Conservation (phyloP, 768 basidiomycete genomes). For the Trametes sanguinea region DNA sequence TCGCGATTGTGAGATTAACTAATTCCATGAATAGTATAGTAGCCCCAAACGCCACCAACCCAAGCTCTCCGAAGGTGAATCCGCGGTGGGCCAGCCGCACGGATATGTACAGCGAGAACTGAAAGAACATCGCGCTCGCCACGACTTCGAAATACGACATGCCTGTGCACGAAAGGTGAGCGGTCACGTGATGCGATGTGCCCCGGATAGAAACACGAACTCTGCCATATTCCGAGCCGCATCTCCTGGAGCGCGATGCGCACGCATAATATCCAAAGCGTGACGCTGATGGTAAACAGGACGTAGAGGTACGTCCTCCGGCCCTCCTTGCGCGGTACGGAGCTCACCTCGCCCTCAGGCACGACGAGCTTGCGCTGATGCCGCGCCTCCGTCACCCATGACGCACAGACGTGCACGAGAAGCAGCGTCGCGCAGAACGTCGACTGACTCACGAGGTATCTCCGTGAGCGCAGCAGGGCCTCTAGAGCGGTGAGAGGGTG, state of each 20-base stretch:
- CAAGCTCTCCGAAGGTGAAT: slow-evolving; percentile 94
- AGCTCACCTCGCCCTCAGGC: slow-evolving; percentile 69
- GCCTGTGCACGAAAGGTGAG: slow-evolving; percentile 46
- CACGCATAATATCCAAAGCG: slow-evolving; percentile 48
- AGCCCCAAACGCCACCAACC: slow-evolving; percentile 85
- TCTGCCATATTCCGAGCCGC: slow-evolving; percentile 65
- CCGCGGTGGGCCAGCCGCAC: slow-evolving; percentile 90
- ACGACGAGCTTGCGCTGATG: slow-evolving; percentile 43
- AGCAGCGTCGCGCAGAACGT: slow-evolving; percentile 81
- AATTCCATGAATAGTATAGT: slow-evolving; percentile 86
- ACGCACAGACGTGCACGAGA: slow-evolving; percentile 76
- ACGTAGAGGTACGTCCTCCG: slow-evolving; percentile 63
- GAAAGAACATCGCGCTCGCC: slow-evolving; percentile 79
- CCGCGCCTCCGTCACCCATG: slow-evolving; percentile 70
- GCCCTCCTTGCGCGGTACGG: slow-evolving; percentile 75
- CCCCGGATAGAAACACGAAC: slow-evolving; percentile 28
- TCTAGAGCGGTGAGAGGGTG: slow-evolving; percentile 44
- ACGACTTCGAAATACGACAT: slow-evolving; percentile 75
- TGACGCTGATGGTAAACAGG: slow-evolving; percentile 60
- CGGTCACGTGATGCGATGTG: not conserved
- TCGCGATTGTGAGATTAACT: slow-evolving; percentile 78
- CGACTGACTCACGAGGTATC: slow-evolving; percentile 75
- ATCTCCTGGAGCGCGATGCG: slow-evolving; percentile 47
- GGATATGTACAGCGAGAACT: slow-evolving; percentile 87
- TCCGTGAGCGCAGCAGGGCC: slow-evolving; percentile 67